Base-by-base conservation (phyloP, 2,329 filamentous ascomycete species). In the Alternaria longipes region DNA sequence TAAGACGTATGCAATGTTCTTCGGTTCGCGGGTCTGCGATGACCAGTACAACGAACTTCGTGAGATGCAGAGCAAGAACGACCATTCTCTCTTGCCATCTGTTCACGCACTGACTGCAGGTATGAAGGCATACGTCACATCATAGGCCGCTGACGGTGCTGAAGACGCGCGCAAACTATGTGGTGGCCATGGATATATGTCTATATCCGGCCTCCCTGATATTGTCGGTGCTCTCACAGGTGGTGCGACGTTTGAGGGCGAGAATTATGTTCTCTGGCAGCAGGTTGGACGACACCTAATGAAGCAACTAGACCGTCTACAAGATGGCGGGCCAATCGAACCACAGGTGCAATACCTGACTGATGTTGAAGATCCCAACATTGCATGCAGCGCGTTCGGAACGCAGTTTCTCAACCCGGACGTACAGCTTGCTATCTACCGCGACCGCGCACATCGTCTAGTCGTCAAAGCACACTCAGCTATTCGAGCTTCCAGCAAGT, bases 91-190 rank as follows among this genome's bases (percentile, higher is more conserved):
- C 18, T 38, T 64, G 8, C 41, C 56, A 8, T 53, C 54, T 30
- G 47, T 64, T 2, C 55, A 83, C 81, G 12, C 83, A 82, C 2
- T 68, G 16, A 60, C 41, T 8, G 54, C 58, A 1, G 58, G 47
- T 1, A 28, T 85, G 40, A 85, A 85, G 65, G 84, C 81, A 54
- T 73, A 84, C 16, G 82, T 82, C 46, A 85, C 83, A 0, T 82
- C 80, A 32, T 74, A 83, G 8, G 81, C 82, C 7, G 82, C 83
- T 1, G 82, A 84, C 62, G 75, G 75, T 3, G 70, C 76, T 2
- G 79, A 80, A 56, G 77, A 79, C 28, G 72, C 72, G 9, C 67
- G 78, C 16, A 79, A 75, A 65, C 65, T 71, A 36, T 79, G 78
- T 54, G 79, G 79, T 38, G 79, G 78, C 2, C 78, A 81, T 54